These are phyloP conservation scores for Umbelopsis sp. DNA, from an alignment of 192 early-diverging fungal species.

Conservation along the genomic window DNA sequence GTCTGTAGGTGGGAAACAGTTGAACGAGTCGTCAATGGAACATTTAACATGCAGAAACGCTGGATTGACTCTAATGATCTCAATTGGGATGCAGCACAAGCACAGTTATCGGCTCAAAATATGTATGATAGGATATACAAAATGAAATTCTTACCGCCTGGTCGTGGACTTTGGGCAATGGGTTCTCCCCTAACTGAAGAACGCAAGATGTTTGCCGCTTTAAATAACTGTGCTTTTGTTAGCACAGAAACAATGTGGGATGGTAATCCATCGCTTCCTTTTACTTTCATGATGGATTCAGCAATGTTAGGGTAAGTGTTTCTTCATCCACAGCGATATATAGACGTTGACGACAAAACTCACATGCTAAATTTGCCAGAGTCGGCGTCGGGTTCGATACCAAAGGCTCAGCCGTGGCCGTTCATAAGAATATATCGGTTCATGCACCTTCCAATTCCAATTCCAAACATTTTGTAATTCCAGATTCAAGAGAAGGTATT, in stretches of 20 bases:
- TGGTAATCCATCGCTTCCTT: conserved; percentile 32
- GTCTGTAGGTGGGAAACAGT: conserved; percentile 42
- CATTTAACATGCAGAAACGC: conserved; percentile 48
- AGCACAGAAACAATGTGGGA: conserved; percentile 52
- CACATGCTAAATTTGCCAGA: not conserved
- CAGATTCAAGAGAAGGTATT: conserved; percentile 48
- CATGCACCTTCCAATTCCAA: not conserved
- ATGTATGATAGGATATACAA: conserved; percentile 52
- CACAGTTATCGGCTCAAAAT: conserved; percentile 44
- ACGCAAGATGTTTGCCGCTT: conserved; percentile 42
- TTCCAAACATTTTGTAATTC: conserved; percentile 23
- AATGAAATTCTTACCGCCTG: conserved; percentile 55
- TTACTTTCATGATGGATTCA: conserved; percentile 50
- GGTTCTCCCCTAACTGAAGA: conserved; percentile 49
- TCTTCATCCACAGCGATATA: not conserved
- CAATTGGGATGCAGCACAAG: conserved; percentile 36
- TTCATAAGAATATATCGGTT: conserved; percentile 1
- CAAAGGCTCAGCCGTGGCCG: conserved; percentile 32
- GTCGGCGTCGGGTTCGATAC: conserved; percentile 58
- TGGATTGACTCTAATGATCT: conserved; percentile 36
- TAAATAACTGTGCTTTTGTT: conserved; percentile 56
- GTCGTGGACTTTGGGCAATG: conserved; percentile 56
- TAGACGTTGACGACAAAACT: not conserved
- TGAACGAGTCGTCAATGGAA: conserved; percentile 50
- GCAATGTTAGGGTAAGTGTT: conserved; percentile 41